These are phyloP conservation scores for Saturnispora silvae DNA, from an alignment of 805 yeast species.

Conservation along the genomic window DNA sequence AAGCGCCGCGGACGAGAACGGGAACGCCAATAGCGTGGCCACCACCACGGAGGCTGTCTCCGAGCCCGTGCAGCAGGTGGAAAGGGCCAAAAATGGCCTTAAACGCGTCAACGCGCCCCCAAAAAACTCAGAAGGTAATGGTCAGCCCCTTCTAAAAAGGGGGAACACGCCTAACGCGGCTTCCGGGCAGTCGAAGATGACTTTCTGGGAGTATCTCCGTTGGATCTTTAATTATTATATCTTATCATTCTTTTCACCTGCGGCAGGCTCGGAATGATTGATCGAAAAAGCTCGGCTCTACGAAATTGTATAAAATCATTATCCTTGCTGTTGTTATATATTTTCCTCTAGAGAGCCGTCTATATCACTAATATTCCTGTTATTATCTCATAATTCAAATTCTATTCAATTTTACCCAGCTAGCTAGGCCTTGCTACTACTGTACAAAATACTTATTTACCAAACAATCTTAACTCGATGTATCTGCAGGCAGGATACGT, in stretches of 20 bases:
- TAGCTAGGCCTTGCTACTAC: too few relatives aligned
- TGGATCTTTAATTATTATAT: constrained; percentile 15
- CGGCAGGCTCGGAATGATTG: not conserved
- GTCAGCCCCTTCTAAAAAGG: not conserved
- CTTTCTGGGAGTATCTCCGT: constrained; percentile 11
- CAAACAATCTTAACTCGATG: constrained; percentile 48
- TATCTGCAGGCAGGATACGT: constrained; percentile 58
- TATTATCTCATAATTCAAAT: too few relatives aligned
- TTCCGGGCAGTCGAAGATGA: not conserved
- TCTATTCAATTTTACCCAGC: too few relatives aligned
- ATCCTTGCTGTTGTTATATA: too few relatives aligned
- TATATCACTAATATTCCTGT: too few relatives aligned
- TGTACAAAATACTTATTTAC: constrained; percentile 25
- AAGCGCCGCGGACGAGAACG: constrained; percentile 18
- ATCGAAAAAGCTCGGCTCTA: too few relatives aligned
- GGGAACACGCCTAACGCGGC: not conserved
- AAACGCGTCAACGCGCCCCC: too few relatives aligned
- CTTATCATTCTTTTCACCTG: constrained; percentile 12
- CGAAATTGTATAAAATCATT: too few relatives aligned
- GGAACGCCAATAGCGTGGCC: constrained; percentile 20
- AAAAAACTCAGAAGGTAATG: too few relatives aligned
- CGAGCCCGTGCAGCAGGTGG: too few relatives aligned
- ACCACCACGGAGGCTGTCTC: not conserved
- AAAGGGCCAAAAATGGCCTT: too few relatives aligned
- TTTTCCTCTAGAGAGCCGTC: too few relatives aligned